These are phyloP conservation scores for Mycena amicta DNA, from an alignment of 768 basidiomycete species.

Conservation along the genomic window DNA sequence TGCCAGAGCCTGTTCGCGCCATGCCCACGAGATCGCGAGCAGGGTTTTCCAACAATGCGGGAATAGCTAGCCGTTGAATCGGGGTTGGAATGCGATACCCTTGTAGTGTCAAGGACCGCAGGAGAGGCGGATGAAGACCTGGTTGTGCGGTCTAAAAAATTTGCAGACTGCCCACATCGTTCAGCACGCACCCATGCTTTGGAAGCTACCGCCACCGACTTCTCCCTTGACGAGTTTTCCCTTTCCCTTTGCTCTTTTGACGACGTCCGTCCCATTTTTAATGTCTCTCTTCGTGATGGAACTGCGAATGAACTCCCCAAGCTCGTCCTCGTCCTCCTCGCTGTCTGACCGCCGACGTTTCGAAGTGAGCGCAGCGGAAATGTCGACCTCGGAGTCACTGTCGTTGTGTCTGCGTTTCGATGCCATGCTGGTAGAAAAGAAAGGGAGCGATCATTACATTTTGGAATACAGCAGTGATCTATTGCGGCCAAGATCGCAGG, in stretches of 20 bases:
- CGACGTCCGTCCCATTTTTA: constrained; percentile 71
- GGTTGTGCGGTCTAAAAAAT: constrained; percentile 6
- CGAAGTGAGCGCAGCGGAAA: constrained; percentile 61
- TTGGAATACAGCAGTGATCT: too few relatives aligned
- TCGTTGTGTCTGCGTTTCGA: constrained; percentile 19
- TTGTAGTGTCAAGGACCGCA: constrained; percentile 86
- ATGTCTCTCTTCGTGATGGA: constrained; percentile 74
- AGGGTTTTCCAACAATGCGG: constrained; percentile 78
- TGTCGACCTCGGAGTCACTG: constrained; percentile 46
- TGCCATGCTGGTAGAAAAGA: constrained; percentile 7
- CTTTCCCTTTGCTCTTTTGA: constrained; percentile 80
- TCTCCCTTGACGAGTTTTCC: constrained; percentile 71
- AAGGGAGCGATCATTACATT: too few relatives aligned
- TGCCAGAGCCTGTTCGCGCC: constrained; percentile 98
- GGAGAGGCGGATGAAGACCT: constrained; percentile 83
- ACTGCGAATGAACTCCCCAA: constrained; percentile 65
- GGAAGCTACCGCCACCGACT: constrained; percentile 92
- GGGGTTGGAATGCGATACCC: constrained; percentile 96
- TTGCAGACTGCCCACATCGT: constrained; percentile 5
- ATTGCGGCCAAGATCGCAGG: neutral
- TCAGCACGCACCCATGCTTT: constrained; percentile 79
- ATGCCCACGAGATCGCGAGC: constrained; percentile 95
- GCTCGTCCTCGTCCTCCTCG: constrained; percentile 42
- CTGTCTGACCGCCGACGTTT: constrained; percentile 38
- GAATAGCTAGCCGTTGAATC: constrained; percentile 90